Evolutionary conservation across 1,284 basidiomycete species (phyloP).

Genomic region (Volvariella surrecta): DNA sequence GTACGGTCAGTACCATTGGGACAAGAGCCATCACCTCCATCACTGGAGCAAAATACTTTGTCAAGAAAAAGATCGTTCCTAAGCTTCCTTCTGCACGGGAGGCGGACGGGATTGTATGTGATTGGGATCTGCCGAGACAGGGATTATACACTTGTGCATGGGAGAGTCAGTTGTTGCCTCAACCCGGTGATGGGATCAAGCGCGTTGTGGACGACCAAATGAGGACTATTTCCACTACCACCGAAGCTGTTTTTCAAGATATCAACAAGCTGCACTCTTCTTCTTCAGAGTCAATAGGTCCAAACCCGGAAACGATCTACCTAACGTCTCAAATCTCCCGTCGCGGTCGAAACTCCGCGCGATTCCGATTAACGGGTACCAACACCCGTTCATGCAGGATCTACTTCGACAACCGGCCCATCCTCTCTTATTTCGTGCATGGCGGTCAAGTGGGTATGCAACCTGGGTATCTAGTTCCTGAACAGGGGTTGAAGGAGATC

Average conservation of each 20-base stretch:
- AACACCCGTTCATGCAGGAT: slow-evolving; percentile 62
- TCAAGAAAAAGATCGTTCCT: slow-evolving; percentile 35
- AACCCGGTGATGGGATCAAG: slow-evolving; percentile 2
- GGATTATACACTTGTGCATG: slow-evolving; percentile 27
- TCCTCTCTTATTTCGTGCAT: slow-evolving; percentile 32
- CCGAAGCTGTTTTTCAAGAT: too few relatives aligned
- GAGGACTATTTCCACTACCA: too few relatives aligned
- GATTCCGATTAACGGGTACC: slow-evolving; percentile 37
- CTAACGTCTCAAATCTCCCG: slow-evolving; percentile 25
- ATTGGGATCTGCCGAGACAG: slow-evolving; percentile 11
- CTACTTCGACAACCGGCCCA: slow-evolving; percentile 42
- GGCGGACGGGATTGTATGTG: slow-evolving; percentile 18
- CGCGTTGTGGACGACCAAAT: neutral
- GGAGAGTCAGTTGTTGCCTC: slow-evolving; percentile 18
- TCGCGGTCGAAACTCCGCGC: slow-evolving; percentile 30
- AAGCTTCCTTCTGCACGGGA: slow-evolving; percentile 43
- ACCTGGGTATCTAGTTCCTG: slow-evolving; percentile 32
- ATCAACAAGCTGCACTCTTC: neutral
- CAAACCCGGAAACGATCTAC: slow-evolving; percentile 16
- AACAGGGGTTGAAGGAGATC: slow-evolving; percentile 34
- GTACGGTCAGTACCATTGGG: slow-evolving; percentile 3
- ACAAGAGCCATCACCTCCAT: slow-evolving; percentile 16
- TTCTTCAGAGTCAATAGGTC: neutral
- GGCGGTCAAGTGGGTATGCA: slow-evolving; percentile 29
- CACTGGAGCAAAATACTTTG: slow-evolving; percentile 35